Evolutionary conservation across 176 grass and related monocot species (phyloP).

Genomic region (Oryza meyeriana): DNA sequence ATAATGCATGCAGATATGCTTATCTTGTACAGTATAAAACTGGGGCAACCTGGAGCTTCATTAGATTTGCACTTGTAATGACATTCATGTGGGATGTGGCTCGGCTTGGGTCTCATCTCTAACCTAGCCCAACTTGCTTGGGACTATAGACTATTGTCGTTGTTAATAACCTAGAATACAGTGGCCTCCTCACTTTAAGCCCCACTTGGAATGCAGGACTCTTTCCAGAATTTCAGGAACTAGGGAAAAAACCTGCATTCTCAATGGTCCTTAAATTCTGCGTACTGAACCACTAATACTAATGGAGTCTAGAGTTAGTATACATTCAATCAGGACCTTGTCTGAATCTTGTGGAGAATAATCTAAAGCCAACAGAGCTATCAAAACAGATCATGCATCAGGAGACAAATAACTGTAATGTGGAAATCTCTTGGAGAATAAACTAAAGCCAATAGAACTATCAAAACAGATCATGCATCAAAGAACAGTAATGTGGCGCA

Average conservation of each 20-base stretch:
- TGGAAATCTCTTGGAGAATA: not conserved
- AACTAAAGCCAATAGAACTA: not conserved
- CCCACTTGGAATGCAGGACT: not conserved
- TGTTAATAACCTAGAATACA: not conserved
- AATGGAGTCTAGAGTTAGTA: not conserved
- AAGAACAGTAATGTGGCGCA: slow-evolving; percentile 20
- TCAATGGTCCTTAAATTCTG: not conserved
- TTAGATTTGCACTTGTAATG: not conserved
- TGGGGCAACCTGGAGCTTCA: not conserved
- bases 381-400: not conserved
- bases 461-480: not conserved
- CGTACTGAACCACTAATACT: not conserved
- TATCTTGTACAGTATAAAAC: slow-evolving; percentile 1
- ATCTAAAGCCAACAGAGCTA: not conserved
- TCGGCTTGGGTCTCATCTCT: not conserved
- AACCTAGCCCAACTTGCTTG: not conserved
- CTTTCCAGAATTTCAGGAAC: not conserved
- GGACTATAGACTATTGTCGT: not conserved
- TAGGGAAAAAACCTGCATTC: not conserved
- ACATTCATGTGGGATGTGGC: not conserved
- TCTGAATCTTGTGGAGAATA: not conserved
- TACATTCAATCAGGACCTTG: slow-evolving; percentile 2
- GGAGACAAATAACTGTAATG: slow-evolving; percentile 16
- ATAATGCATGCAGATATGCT: not conserved
- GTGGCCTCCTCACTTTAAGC: not conserved